Evolutionary conservation across 345 rosid species (phyloP), one percentile per base, ranked within the genome.

Genomic region (Crucihimalaya himalaica): DNA sequence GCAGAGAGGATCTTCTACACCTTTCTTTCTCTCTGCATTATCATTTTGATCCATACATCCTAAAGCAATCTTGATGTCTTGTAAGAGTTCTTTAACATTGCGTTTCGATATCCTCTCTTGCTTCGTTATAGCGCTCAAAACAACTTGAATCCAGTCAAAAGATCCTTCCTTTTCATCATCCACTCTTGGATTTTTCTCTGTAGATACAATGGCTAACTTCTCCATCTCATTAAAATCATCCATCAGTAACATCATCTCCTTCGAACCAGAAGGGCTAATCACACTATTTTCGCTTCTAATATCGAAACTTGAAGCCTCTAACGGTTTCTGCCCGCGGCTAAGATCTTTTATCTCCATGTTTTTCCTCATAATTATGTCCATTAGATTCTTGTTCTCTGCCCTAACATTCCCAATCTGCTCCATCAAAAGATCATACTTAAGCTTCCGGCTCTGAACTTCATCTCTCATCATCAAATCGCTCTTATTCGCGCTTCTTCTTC

Each of bases 111-210:
- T 83, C 19, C 79, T 81, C 67, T 79, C 81, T 75, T 92, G 91
- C 84, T 84, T 84, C 21, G 78, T 63, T 58, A 95, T 81, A 77
- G 97, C 96, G 18, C 81, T 84, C 77, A 95, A 70, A 52, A 92
- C 97, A 50, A 79, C 96, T 84, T 92, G 97, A 77, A 95, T 93
- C 99, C 99, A 95, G 59, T 90, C 94, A 40, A 87, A 92, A 57
- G 90, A 75, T 56, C 70, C 68, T 35, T 79, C 85, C 20, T 71
- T 47, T 18, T 80, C 79, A 13, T 79, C 76, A n/a, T 8, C 52
- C 34, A 32, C 81, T 78, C 68, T 83, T 43, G 84, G 60, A 64
- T 78, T 66, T 53, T 66, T 55, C 66, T 79, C 87, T 19, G 53
- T 58, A 61, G 91, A 86, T 55, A 94, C 90, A 51, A 92, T 77